Conservation (phyloP, 768 basidiomycete species). For the Tephrocybe rancida region DNA sequence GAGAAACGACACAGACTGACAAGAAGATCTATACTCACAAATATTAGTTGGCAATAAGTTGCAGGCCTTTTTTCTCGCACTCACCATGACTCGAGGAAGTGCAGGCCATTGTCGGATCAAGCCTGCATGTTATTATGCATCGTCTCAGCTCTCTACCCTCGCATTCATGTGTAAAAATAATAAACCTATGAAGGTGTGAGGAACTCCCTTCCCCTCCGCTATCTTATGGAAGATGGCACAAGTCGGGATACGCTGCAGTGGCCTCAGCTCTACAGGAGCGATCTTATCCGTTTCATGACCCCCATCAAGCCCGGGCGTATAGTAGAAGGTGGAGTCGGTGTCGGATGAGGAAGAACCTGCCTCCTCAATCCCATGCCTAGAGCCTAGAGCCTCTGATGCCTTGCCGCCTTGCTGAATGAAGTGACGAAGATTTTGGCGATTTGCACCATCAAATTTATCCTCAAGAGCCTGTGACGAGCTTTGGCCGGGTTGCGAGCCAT, state of each 20-base stretch:
- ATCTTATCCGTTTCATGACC: slow-evolving; percentile 14
- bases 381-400: too few relatives aligned
- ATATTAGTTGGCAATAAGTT: background rate
- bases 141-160: too few relatives aligned
- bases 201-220: slow-evolving; percentile 54
- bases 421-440: slow-evolving; percentile 55
- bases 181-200: slow-evolving; percentile 60
- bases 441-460: slow-evolving; percentile 58
- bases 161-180: too few relatives aligned
- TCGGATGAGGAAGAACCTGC: background rate
- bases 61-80: slow-evolving; percentile 26
- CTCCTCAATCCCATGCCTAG: background rate
- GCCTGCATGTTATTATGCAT: slow-evolving; percentile 25
- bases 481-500: background rate
- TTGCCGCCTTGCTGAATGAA: slow-evolving; percentile 46
- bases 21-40: slow-evolving; percentile 54
- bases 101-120: slow-evolving; percentile 71
- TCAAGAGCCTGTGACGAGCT: slow-evolving; percentile 46
- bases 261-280: slow-evolving; percentile 24
- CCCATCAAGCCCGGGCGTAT: too few relatives aligned
- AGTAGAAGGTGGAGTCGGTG: slow-evolving; percentile 12
- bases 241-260: slow-evolving; percentile 45
- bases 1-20: slow-evolving; percentile 54
- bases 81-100: slow-evolving; percentile 64
- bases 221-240: slow-evolving; percentile 64